Base-by-base conservation (phyloP, 2,329 filamentous ascomycete genomes). In the Lanzia echinophila region DNA sequence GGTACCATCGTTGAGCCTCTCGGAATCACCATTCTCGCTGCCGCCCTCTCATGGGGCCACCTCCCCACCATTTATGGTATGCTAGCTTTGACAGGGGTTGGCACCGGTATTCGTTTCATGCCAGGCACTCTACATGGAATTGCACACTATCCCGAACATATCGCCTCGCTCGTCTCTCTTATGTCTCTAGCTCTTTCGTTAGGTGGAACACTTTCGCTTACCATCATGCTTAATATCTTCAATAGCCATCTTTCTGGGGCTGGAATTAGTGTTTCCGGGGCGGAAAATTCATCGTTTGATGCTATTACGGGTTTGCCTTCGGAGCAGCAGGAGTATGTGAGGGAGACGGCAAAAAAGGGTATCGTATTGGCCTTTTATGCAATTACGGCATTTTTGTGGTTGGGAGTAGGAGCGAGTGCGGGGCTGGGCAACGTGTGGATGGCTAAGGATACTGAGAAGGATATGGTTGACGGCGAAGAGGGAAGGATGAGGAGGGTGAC, bases 201-300 rank as follows among this genome's bases (percentile, higher is more conserved):
- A 22, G 84, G 85, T 3, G 83, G 84, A 12, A 86, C 83, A 0
- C 67, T 87, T 2, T 79, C 78, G 0, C 72, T 87, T 44, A 84
- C 83, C 0, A 75, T 87, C 61, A 87, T 87, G 84, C 77, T 82
- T 13, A 76, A 79, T 8, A 82, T 87, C 1, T 87, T 87, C 67
- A 85, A 86, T 63, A 87, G 87, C 57, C 70, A 66, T 4, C 28
- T 55, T 12, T 68, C 67, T 2, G 31, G 19, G 6, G 52, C 38
- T 42, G 65, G 49, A 34, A 62, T 47, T 64, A 70, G 53, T 56
- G 47, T 56, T 2, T 55, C 39, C 2, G 42, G 41, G 19, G 19
- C 42, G 13, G 33, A 32, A 1, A 55, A 34, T 0, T 31, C 38
- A 1, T 42, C 28, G 7, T 33, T 46, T 7, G 32, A 32, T 11